Evolutionary conservation across 306 rosid species (phyloP).

Genomic region (Oxytropis ochrocephala): DNA sequence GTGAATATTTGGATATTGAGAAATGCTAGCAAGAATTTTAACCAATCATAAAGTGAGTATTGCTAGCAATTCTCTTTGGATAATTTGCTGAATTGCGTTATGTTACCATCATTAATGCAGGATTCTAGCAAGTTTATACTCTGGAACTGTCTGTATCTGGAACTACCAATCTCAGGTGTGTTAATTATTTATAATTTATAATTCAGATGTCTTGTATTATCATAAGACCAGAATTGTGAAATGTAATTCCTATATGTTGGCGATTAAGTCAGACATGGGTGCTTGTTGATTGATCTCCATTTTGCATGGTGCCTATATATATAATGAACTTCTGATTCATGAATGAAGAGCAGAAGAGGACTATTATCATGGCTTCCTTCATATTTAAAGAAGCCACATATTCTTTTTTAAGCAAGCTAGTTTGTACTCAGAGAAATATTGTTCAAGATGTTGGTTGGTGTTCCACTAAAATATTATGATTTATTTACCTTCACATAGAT

Average conservation of each 20-base stretch:
- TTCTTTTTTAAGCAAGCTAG: neutral
- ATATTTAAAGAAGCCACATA: neutral
- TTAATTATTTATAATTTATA: conserved; percentile 18
- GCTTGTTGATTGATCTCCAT: conserved; percentile 39
- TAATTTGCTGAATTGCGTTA: conserved; percentile 22
- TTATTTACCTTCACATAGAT: neutral
- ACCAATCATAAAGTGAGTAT: too few species aligned
- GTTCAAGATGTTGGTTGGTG: neutral
- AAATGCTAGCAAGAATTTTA: too few species aligned
- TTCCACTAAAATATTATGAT: neutral
- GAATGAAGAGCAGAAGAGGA: neutral
- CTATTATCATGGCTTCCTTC: neutral
- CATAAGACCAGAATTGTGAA: neutral
- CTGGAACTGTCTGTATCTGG: conserved; percentile 98
- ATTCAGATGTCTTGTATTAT: conserved; percentile 5
- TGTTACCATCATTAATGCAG: conserved; percentile 39
- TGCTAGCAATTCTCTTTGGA: too few species aligned
- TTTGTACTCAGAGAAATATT: neutral
- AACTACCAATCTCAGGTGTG: conserved; percentile 97
- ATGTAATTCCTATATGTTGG: conserved; percentile 18
- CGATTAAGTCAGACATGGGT: conserved; percentile 76
- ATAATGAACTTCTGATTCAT: neutral
- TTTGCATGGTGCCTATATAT: conserved; percentile 40
- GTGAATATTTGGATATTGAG: neutral
- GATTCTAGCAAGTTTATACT: conserved; percentile 95